Conservation (phyloP, 2,329 filamentous ascomycete species). For the Gaeumannomyces tritici region DNA sequence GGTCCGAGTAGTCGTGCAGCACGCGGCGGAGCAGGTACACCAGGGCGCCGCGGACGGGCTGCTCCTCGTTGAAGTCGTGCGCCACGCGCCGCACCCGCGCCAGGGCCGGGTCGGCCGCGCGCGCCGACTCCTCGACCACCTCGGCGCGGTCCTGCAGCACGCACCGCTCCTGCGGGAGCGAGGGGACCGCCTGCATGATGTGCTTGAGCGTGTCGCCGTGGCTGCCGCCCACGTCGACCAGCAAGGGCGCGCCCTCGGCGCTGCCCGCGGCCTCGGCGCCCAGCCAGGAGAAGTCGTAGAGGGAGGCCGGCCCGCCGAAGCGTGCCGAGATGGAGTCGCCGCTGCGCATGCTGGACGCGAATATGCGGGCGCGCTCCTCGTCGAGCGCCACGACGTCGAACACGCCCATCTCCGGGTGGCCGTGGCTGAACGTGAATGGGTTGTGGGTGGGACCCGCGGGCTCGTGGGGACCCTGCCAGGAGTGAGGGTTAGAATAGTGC, state of each 20-base stretch:
- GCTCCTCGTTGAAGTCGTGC: conserved; percentile 17
- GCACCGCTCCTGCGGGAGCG: conserved; percentile 14
- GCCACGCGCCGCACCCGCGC: conserved; percentile 13
- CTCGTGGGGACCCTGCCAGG: conserved; percentile 9
- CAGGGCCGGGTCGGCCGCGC: conserved; percentile 3
- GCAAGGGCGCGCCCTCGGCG: background rate
- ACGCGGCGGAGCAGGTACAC: conserved; percentile 18
- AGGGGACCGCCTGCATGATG: conserved; percentile 7
- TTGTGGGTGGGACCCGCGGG: conserved; percentile 10
- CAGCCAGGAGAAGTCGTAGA: conserved; percentile 16
- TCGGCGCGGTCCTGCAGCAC: conserved; percentile 14
- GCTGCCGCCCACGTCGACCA: conserved; percentile 14
- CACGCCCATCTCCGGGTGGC: conserved; percentile 11
- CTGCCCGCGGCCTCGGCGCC: conserved; percentile 6
- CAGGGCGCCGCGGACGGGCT: conserved; percentile 15
- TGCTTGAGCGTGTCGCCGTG: conserved; percentile 11
- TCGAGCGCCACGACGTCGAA: conserved; percentile 17
- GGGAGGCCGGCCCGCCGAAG: conserved; percentile 11
- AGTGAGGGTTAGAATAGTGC: no score
- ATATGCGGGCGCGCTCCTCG: conserved; percentile 11
- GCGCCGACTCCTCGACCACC: conserved; percentile 7
- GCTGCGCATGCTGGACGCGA: conserved; percentile 12
- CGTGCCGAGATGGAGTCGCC: conserved; percentile 5
- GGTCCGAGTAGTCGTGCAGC: conserved; percentile 19
- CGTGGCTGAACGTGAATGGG: conserved; percentile 15